Evolutionary conservation across 148 eudicot species (phyloP), one percentile per base, ranked within the genome.

Genomic region (Vaccinium corymbosum): DNA sequence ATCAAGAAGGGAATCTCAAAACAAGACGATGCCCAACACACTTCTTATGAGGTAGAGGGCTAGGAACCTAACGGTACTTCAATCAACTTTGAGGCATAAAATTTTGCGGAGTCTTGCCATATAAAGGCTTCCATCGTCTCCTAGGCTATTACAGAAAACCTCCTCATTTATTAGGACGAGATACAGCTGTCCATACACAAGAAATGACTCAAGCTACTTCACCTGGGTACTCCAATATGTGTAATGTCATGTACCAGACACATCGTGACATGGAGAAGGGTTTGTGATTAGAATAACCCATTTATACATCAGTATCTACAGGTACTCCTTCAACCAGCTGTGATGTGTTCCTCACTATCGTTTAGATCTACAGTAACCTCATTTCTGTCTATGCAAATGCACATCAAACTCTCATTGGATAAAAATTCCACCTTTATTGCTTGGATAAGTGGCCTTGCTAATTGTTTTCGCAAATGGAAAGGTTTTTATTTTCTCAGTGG

Each of bases 21-120:
- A 29, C 83, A 27, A 68, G 11, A 81, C 12, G 75, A 49, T 15
- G 35, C 73, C 7, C 55, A 42, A 25, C 27, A 62, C 35, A 81
- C 57, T 15, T 81, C n/a, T 81, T 16, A 64, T 11, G 75, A 64
- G 51, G 9, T 25, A 62, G 72, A n/a, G 9, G 32, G 71, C 52
- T n/a, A 64, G n/a, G 75, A 81, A 81, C 52, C 75, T 48, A 42
- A 62, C 12, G 32, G 22, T 64, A 48, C 55, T 62, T 62, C 22
- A 74, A 70, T 61, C 70, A 61, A 80, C 51, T 38, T 80, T 20
- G 27, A 59, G 71, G 56, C 17, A 57, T 49, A 50, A 76, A 76
- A 75, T 20, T 53, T 20, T 62, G 6, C 10, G 9, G 53, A 17
- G 61, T 46, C 73, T 80, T 57, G 20, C 55, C 32, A 62, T 62